Percentiles rank a stretch among this genome's conserved stretches.
phyloP scores from a whole-genome alignment of 345 rosid species.

The Boechera divaricarpa region DNA sequence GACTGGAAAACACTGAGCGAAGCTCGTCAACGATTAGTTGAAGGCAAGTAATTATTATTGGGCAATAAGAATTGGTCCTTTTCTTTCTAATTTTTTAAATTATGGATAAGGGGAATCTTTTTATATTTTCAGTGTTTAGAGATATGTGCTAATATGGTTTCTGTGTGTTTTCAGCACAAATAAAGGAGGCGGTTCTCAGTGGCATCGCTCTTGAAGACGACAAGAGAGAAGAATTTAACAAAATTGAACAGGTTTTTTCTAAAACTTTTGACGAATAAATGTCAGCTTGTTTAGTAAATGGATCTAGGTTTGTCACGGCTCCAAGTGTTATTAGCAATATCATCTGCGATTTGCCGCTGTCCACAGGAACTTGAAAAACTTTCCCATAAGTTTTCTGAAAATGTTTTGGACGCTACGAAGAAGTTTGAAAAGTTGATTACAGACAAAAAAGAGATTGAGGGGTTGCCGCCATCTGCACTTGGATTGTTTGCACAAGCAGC shows the following conservation, averaged over 20 bases:
- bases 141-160: slow-evolving; percentile 29
- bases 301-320: slow-evolving; percentile 10
- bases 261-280: not conserved
- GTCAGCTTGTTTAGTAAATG: slow-evolving; percentile 19
- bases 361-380: slow-evolving; percentile 77
- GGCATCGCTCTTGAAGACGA: slow-evolving; percentile 94
- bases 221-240: slow-evolving; percentile 86
- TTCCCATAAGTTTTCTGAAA: slow-evolving; percentile 81
- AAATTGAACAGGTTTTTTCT: slow-evolving; percentile 82
- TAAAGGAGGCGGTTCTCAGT: slow-evolving; percentile 88
- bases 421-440: slow-evolving; percentile 82
- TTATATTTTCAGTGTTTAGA: not conserved
- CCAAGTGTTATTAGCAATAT: not conserved
- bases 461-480: slow-evolving; percentile 89
- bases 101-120: not conserved
- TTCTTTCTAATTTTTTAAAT: not conserved
- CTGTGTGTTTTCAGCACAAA: slow-evolving; percentile 60
- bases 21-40: slow-evolving; percentile 80
- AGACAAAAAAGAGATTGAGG: slow-evolving; percentile 84
- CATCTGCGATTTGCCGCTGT: slow-evolving; percentile 9
- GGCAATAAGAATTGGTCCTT: slow-evolving; percentile 1
- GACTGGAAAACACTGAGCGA: slow-evolving; percentile 69
- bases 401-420: slow-evolving; percentile 92
- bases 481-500: slow-evolving; percentile 92
- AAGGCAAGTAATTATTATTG: slow-evolving; percentile 52